Evolutionary conservation across 805 yeast species (phyloP), one percentile per base, ranked within the genome.

Genomic region (Candida manassasensis): DNA sequence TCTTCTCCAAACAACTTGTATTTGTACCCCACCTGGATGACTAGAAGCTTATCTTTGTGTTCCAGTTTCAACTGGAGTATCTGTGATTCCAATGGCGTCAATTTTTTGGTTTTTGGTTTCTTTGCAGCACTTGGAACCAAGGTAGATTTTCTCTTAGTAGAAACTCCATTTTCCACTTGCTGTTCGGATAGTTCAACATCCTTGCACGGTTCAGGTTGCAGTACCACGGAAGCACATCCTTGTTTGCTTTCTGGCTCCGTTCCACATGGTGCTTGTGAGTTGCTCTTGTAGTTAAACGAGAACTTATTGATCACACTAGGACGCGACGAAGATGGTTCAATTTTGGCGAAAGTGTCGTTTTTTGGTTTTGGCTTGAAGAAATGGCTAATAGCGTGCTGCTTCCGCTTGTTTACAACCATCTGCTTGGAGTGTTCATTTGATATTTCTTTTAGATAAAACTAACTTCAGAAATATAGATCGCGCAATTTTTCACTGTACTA

Each of bases 1-100:
- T 90, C 97, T 36, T 79, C 71, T 0, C 95, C 96, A 53, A 77
- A 86, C 41, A 89, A 80, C 50, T 84, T 85, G 61, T 79, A 93
- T 56, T 87, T 88, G 61, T 90, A 93, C 0, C 98, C 98, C 3
- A 85, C 94, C 53, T 93, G 93, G 17, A 90, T 70, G 0, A 93
- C 79, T 6, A 93, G 62, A 2, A 93, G 46, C 35, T 84, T 84
- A 45, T 86, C 95, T 34, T 51, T 51, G 51, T 90, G 62, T 2
- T 57, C 48, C 4, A 57, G 45, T 50, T 88, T 88, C 34, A 93
- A 60, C 3, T 78, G 81, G 19, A 79, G 62, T 40, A 79, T 78
- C 56, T 89, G 97, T 41, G 71, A 73, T 45, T 88, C 97, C 24
- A 89, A 57, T 0, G 97, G 96, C 0, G 95, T 67, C 24, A 63